Percentiles rank a stretch among this genome's conserved stretches.
These are phyloP conservation scores for Blastomyces silverae DNA, from an alignment of 2,329 filamentous ascomycete genomes.

Conservation along the genomic window DNA sequence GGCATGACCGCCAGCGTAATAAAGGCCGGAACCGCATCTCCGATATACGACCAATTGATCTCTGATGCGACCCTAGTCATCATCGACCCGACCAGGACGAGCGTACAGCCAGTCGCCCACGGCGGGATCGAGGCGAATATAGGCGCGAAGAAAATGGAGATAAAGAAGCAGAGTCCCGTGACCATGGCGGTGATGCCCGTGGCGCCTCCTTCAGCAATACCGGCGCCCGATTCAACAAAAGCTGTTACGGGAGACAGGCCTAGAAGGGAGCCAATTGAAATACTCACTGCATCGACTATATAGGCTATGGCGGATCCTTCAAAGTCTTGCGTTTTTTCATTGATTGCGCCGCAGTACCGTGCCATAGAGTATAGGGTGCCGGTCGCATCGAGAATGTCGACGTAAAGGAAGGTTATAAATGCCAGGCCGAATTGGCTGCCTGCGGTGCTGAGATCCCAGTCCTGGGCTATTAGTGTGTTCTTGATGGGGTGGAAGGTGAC, in stretches of 20 bases:
- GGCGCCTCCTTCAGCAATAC: conserved; percentile 78
- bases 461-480: conserved; percentile 60
- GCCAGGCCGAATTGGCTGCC: conserved; percentile 74
- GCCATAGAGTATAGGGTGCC: conserved; percentile 89
- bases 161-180: conserved; percentile 75
- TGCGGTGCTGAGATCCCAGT: conserved; percentile 64
- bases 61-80: conserved; percentile 72
- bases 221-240: conserved; percentile 82
- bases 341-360: conserved; percentile 70
- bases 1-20: conserved; percentile 80
- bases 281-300: conserved; percentile 71
- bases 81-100: conserved; percentile 79
- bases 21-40: conserved; percentile 78
- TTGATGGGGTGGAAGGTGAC: conserved; percentile 75
- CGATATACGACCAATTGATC: conserved; percentile 84
- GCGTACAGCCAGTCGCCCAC: conserved; percentile 83
- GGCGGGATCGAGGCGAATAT: conserved; percentile 85
- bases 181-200: conserved; percentile 77
- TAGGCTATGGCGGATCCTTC: conserved; percentile 79
- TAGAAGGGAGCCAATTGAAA: conserved; percentile 72
- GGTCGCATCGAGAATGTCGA: conserved; percentile 81
- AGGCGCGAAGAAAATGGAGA: conserved; percentile 81
- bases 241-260: conserved; percentile 76
- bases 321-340: conserved; percentile 78
- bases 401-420: conserved; percentile 82